phyloP scores from a whole-genome alignment of 495 filamentous ascomycete species.

The Venustampulla echinocandica region DNA sequence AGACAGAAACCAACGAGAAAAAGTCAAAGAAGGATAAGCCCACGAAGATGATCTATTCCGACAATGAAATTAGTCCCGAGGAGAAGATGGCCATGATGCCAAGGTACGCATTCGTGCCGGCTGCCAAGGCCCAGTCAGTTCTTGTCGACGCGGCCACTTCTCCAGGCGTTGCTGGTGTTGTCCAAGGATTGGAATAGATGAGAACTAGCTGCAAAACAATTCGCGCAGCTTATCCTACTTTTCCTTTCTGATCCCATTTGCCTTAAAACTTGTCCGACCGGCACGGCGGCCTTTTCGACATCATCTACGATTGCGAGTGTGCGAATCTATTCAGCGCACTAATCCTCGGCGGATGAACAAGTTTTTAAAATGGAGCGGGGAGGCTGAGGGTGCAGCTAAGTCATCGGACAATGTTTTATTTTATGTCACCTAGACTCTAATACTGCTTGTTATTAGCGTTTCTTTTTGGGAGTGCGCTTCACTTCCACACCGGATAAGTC shows the following conservation, averaged over 20 bases:
- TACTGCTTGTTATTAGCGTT: conserved; percentile 13
- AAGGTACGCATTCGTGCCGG: conserved; percentile 64
- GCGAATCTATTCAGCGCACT: background rate
- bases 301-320: no score
- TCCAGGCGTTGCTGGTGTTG: conserved; percentile 13
- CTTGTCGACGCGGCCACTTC: conserved; percentile 20
- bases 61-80: conserved; percentile 72
- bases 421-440: conserved; percentile 9
- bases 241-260: conserved; percentile 1
- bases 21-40: conserved; percentile 64
- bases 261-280: no score
- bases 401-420: conserved; percentile 10
- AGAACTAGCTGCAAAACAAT: background rate
- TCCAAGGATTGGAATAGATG: conserved; percentile 15
- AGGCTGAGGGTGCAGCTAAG: conserved; percentile 17
- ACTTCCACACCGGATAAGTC: conserved; percentile 14
- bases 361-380: conserved; percentile 1
- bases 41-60: conserved; percentile 72
- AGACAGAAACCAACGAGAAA: conserved; percentile 40
- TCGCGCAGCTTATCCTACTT: conserved; percentile 12
- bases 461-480: conserved; percentile 1
- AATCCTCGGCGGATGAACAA: background rate
- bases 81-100: conserved; percentile 76
- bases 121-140: conserved; percentile 26
- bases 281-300: no score